Evolutionary conservation across 2,329 filamentous ascomycete genomes (phyloP).

Genomic region (Aspergillus quadrilineatus): DNA sequence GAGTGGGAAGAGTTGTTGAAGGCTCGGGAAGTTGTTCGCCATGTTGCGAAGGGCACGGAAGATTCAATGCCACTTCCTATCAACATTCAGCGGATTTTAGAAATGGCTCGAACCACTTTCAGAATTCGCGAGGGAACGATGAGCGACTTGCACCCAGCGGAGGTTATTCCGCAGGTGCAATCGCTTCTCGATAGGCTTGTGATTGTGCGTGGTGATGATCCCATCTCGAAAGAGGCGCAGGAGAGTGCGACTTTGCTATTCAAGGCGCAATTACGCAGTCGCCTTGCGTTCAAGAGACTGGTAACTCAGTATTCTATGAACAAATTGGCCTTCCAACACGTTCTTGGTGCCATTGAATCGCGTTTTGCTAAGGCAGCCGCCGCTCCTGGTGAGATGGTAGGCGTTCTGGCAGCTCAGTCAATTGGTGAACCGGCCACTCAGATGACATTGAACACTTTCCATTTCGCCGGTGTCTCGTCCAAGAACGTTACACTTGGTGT

Average conservation of each 20-base stretch:
- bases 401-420: conserved; percentile 93
- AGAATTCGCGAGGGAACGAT: conserved; percentile 80
- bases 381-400: conserved; percentile 96
- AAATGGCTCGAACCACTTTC: conserved; percentile 86
- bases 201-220: conserved; percentile 81
- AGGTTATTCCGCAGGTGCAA: conserved; percentile 78
- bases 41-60: conserved; percentile 72
- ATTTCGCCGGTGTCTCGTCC: conserved; percentile 98
- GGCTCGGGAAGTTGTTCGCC: conserved; percentile 74
- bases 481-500: conserved; percentile 99
- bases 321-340: conserved; percentile 87
- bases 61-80: conserved; percentile 88
- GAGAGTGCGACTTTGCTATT: conserved; percentile 84
- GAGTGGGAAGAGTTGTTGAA: conserved; percentile 77
- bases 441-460: conserved; percentile 99
- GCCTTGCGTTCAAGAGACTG: conserved; percentile 88
- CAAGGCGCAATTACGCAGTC: conserved; percentile 86
- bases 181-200: conserved; percentile 73
- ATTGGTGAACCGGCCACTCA: conserved; percentile 98
- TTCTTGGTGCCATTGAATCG: conserved; percentile 85
- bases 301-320: conserved; percentile 82
- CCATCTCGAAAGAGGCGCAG: conserved; percentile 82
- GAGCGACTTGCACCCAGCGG: conserved; percentile 84
- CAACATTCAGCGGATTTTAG: conserved; percentile 86
- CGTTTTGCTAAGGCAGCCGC: conserved; percentile 84